A percentile compares a stretch with the other conserved stretches of the same genome.
Conservation (phyloP, 345 rosid species). For the Cochlearia excelsa region DNA sequence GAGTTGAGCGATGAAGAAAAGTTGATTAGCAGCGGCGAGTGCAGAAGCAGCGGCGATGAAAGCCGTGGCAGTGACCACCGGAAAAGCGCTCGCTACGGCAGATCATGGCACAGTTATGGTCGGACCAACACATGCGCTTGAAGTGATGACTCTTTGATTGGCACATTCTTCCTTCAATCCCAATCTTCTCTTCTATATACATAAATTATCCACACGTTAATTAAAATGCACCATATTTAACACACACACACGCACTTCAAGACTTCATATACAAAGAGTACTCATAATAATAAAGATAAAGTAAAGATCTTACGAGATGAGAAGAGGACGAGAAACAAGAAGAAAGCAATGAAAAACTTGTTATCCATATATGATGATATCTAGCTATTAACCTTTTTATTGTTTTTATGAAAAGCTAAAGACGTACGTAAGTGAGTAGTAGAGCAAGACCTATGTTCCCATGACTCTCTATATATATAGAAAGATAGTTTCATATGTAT, state of each 20-base stretch:
- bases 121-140: slow-evolving; percentile 26
- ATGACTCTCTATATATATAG: too few species aligned
- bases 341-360: slow-evolving; percentile 22
- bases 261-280: too few species aligned
- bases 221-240: background rate
- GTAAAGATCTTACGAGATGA: slow-evolving; percentile 31
- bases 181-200: slow-evolving; percentile 17
- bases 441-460: too few species aligned
- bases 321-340: slow-evolving; percentile 33
- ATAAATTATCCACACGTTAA: background rate
- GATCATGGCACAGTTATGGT: slow-evolving; percentile 40
- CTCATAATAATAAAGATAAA: too few species aligned
- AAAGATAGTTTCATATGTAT: too few species aligned
- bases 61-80: slow-evolving; percentile 38
- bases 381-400: too few species aligned
- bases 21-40: slow-evolving; percentile 32
- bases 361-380: slow-evolving; percentile 17
- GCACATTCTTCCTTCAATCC: slow-evolving; percentile 40
- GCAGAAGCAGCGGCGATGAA: slow-evolving; percentile 40
- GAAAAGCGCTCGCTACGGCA: slow-evolving; percentile 39
- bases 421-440: too few species aligned
- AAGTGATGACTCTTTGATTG: slow-evolving; percentile 42
- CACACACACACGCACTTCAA: too few species aligned
- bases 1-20: background rate
- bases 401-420: too few species aligned